Evolutionary conservation across 2,329 filamentous ascomycete genomes (phyloP), one percentile per base, ranked within the genome.

Genomic region (Zymoseptoria ardabiliae): DNA sequence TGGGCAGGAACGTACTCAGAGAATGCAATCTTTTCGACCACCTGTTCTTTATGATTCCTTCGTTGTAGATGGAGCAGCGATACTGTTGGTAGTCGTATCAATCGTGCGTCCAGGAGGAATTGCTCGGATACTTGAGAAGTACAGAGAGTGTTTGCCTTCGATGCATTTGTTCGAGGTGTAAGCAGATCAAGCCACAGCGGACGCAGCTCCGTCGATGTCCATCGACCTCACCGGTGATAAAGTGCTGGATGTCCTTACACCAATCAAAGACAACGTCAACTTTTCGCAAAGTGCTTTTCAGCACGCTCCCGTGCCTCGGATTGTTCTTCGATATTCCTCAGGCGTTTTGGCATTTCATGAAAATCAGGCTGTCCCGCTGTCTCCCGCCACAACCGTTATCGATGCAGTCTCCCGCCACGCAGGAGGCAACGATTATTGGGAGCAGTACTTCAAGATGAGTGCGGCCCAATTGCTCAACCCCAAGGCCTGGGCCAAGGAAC

Each of bases 401-500:
- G 52, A 53, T 22, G 9, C 35, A 56, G 19, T 13, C 54, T 19
- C 17, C 50, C 55, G 50, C 55, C 55, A 57, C 55, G 19, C 19
- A 13, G 22, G 22, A 30, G 20, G 21, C 48, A 17, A 50, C 52
- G 48, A 25, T 19, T 2, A 20, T 23, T 30, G 17, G 17, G 21
- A 55, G 21, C 51, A 25, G 22, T 41, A 25, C 30, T 13, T 2
- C 35, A 58, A 7, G 19, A 73, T 74, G 71, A 71, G 73, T 65
- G 69, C 71, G 9, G 69, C 68, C 2, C 69, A 70, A 54, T 65
- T 75, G 13, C 65, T 76, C 6, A 72, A 76, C 59, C 74, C 73
- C 6, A 74, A 72, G 58, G 72, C 69, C 2, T 73, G 68, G 56
- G 70, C 68, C 2, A 75, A 75, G 62, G 63, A 66, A 54, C 67